A percentile compares a stretch with the other conserved stretches of the same genome.
These are phyloP conservation scores for Arthrobotrys entomopaga DNA, from an alignment of 2,329 filamentous ascomycete species.

Conservation along the genomic window DNA sequence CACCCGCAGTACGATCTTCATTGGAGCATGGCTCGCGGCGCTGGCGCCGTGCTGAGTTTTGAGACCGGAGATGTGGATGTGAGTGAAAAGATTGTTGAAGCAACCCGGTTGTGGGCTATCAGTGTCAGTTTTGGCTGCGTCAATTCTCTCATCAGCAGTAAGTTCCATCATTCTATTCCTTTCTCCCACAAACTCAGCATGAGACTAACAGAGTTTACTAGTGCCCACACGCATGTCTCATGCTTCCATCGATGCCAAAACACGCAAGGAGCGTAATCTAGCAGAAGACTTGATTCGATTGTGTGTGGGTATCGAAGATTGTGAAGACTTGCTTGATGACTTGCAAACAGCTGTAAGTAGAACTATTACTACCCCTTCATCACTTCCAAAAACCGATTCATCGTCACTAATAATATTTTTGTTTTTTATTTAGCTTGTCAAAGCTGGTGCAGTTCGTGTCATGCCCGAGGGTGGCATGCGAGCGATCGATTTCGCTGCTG, in stretches of 20 bases:
- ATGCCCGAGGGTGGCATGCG: slow-evolving; percentile 80
- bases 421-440: slow-evolving; percentile 74
- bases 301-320: slow-evolving; percentile 95
- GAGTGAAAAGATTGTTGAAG: slow-evolving; percentile 93
- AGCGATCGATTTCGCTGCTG: slow-evolving; percentile 64
- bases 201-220: slow-evolving; percentile 11
- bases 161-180: neutral
- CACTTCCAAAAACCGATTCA: neutral
- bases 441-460: slow-evolving; percentile 91
- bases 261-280: slow-evolving; percentile 85
- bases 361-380: slow-evolving; percentile 5
- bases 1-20: slow-evolving; percentile 97
- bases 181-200: neutral
- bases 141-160: slow-evolving; percentile 91
- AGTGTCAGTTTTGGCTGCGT: slow-evolving; percentile 98
- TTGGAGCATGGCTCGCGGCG: slow-evolving; percentile 92
- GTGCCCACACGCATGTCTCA: slow-evolving; percentile 99
- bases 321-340: slow-evolving; percentile 89
- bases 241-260: slow-evolving; percentile 96
- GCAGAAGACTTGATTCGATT: slow-evolving; percentile 96
- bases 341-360: slow-evolving; percentile 83
- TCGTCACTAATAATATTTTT: neutral
- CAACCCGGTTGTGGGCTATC: slow-evolving; percentile 89
- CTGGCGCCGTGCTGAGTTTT: slow-evolving; percentile 93
- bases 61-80: slow-evolving; percentile 87